Conservation (phyloP, 768 basidiomycete species). For the Tephrocybe sp. region DNA sequence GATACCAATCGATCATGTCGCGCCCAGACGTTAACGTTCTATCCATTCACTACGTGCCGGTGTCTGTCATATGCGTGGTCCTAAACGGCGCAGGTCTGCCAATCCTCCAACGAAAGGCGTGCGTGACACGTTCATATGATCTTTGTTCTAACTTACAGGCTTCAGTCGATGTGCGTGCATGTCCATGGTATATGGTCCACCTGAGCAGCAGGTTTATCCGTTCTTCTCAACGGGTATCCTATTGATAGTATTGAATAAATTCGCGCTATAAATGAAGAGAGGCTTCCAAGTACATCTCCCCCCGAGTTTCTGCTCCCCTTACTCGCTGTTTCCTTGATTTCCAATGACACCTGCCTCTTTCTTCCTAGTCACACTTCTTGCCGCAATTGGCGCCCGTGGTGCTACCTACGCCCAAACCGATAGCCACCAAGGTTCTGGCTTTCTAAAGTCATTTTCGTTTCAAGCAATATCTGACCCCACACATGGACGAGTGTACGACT, state of each 20-base stretch:
- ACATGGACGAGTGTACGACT: constrained; percentile 57
- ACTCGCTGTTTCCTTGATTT: neutral
- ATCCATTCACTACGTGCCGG: neutral
- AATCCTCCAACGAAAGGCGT: neutral
- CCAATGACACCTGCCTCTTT: constrained; percentile 2
- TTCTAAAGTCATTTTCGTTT: constrained; percentile 49
- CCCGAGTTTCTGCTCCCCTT: neutral
- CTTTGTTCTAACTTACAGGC: neutral
- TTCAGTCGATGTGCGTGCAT: neutral
- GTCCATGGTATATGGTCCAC: no score
- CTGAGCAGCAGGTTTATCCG: neutral
- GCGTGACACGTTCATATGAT: constrained; percentile 11
- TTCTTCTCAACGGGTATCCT: neutral
- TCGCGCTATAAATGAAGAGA: neutral
- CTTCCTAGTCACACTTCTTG: constrained; percentile 4
- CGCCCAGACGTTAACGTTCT: no score
- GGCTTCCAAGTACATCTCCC: neutral
- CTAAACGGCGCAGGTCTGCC: constrained; percentile 4
- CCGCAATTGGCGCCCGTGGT: constrained; percentile 27
- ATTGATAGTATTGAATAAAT: neutral
- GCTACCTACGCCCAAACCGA: constrained; percentile 46
- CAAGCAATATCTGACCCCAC: constrained; percentile 58
- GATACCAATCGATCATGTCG: no score
- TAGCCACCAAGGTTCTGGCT: constrained; percentile 43
- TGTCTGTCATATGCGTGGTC: neutral